phyloP scores from a whole-genome alignment of 805 yeast genomes.

The Pichia nanzhaoensis region DNA sequence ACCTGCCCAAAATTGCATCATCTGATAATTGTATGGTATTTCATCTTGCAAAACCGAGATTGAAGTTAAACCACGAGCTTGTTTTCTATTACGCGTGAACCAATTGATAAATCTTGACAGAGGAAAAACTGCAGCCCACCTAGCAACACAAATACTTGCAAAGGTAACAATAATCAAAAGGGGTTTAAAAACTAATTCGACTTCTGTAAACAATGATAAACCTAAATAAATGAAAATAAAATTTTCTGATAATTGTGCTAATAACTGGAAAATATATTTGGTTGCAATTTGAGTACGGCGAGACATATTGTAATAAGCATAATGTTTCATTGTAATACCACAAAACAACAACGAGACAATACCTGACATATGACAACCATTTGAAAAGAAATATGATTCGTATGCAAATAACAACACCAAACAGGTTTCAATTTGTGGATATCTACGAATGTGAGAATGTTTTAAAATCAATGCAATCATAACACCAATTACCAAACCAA shows the following conservation, averaged over 20 bases:
- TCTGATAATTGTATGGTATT: constrained; percentile 90
- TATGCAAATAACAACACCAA: constrained; percentile 84
- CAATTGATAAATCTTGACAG: constrained; percentile 78
- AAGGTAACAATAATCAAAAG: constrained; percentile 84
- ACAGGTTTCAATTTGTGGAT: constrained; percentile 97
- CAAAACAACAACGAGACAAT: constrained; percentile 91
- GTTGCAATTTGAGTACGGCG: constrained; percentile 95
- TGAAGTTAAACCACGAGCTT: constrained; percentile 36
- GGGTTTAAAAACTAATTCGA: constrained; percentile 91
- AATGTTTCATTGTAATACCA: constrained; percentile 94
- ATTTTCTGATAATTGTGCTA: constrained; percentile 94
- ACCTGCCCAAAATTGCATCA: constrained; percentile 99
- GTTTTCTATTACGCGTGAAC: constrained; percentile 55
- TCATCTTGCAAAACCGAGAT: constrained; percentile 58
- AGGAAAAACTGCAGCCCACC: constrained; percentile 98
- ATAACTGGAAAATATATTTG: constrained; percentile 85
- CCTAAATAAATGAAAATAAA: constrained; percentile 95
- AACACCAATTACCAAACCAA: constrained; percentile 84
- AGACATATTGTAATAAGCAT: constrained; percentile 96
- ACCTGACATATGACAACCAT: constrained; percentile 99
- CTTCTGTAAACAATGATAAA: constrained; percentile 90
- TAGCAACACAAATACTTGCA: constrained; percentile 82
- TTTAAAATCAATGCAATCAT: constrained; percentile 83
- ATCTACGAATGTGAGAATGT: constrained; percentile 87
- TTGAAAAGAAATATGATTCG: constrained; percentile 94